Base-by-base conservation (phyloP, 2,329 filamentous ascomycete species). In the Colletotrichum somersetense region DNA sequence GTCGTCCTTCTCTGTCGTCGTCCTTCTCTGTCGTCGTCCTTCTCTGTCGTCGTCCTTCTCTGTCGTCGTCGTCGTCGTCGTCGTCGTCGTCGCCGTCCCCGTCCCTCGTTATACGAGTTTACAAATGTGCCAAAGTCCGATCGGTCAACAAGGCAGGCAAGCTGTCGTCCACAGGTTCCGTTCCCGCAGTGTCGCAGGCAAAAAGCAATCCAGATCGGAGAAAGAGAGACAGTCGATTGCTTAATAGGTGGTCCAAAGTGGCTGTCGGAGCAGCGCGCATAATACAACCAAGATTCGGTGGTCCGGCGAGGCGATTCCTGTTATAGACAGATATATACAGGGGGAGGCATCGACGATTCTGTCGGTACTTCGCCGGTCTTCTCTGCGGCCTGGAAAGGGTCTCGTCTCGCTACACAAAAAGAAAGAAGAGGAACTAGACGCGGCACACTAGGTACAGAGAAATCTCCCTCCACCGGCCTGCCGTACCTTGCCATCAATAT, bases 401-500 rank as follows among this genome's bases (percentile, higher is more conserved):
- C 18, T 68, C 38, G 42, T 48, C 18, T 68, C 38, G 42, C 65
- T n/a, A 18, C 44, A 44, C 5, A 46, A 57, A 61, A 67, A 42
- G 23, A 58, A 59, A 68, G 52, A 26, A 55, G 59, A 68, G 57
- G 20, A 46, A 62, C 30, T 8, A 63, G 58, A 63, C 18, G 55
- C 58, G 50, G 62, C 38, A 30, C 46, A 33, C 12, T 11, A 58
- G 8, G 10, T 52, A 10, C 10, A 38, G 35, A 38, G 35, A 11
- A 10, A 10, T 2, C 35, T 38, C 35, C 42, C 4, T 33, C 33
- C 46, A 8, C 38, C 58, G 55, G 63, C 65, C 33, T 23, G 38
- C 59, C 53, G 58, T 63, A 38, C 59, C 52, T 38, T 42, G 57
- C 65, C 66, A 53, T 40, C 65, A 68, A 72, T 69, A 71, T 68